Base-by-base conservation (phyloP, 2,329 filamentous ascomycete species). In the Paraphaeosphaeria sporulosa region DNA sequence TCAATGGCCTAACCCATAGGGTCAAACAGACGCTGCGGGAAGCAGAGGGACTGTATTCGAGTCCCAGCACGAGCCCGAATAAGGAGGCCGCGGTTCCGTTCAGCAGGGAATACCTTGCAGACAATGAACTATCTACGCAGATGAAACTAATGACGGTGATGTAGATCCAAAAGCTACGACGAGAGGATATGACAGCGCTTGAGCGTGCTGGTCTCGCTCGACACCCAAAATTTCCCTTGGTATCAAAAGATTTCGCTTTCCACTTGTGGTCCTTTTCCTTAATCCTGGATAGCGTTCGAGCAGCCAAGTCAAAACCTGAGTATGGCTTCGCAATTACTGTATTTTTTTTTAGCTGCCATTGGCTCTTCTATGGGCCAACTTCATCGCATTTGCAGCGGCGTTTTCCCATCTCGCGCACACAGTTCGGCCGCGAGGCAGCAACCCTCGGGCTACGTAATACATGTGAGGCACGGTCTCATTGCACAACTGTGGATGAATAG, bases 21-120 rank as follows among this genome's bases (percentile, higher is more conserved):
- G 81, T 83, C 51, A 83, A 83, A 66, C 79, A 81, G 51, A 76
- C 76, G 1, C 68, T 83, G 56, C 77, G 81, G 46, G 80, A 83
- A 61, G 80, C 79, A 17, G 81, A 83, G 69, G 81, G 79, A 23
- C 72, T 83, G 13, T 81, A 82, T 60, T 78, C 77, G 21, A 83
- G 80, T 60, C 81, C 82, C 12, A 68, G 60, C 52, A 72, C 71
- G 43, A 79, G 75, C 58, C 72, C 73, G 43, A 62, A 40, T n/a
- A 57, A 57, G 43, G 58, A 68, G 60, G 76, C 69, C 57, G 76
- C 78, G 61, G 75, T 77, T 49, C 71, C 76, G 36, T 75, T 76
- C 59, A 69, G 68, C 67, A 75, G 70, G 55, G 69, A 74, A 19
- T 75, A 76, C 51, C 70, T 73, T 52, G 60, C 70, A 47, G 73